A percentile compares a stretch with the other conserved stretches of the same genome.
Conservation (phyloP, 306 rosid species). For the Boehmeria nivea region DNA sequence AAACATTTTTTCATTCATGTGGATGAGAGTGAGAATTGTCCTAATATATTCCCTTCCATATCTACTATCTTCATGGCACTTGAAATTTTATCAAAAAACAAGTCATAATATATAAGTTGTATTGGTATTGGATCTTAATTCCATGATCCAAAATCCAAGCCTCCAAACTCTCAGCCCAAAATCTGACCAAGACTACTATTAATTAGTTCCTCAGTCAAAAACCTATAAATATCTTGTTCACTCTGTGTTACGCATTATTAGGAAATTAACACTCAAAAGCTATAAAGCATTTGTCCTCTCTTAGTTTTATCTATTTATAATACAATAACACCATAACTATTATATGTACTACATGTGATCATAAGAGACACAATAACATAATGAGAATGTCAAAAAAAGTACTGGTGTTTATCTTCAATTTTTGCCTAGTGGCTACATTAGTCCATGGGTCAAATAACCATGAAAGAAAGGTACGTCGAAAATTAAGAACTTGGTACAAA, state of each 20-base stretch:
- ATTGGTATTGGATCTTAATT: background rate
- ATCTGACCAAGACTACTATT: slow-evolving; percentile 4
- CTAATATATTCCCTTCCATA: background rate
- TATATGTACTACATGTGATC: too few species aligned
- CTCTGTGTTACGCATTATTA: too few species aligned
- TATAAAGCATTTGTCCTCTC: too few species aligned
- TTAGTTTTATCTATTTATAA: too few species aligned
- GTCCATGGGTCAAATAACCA: slow-evolving; percentile 36
- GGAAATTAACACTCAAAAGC: background rate
- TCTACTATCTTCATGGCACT: too few species aligned
- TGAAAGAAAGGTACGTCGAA: slow-evolving; percentile 53
- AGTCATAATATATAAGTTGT: too few species aligned
- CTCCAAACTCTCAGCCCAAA: slow-evolving; percentile 33
- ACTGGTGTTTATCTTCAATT: slow-evolving; percentile 22
- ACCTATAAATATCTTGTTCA: too few species aligned
- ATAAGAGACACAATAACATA: background rate
- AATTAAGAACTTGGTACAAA: too few species aligned
- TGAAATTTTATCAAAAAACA: too few species aligned
- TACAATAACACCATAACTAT: too few species aligned
- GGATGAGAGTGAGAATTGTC: slow-evolving; percentile 4
- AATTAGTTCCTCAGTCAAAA: slow-evolving; percentile 19
- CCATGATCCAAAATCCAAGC: slow-evolving; percentile 56
- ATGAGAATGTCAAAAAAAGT: slow-evolving; percentile 18
- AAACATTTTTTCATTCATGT: background rate
- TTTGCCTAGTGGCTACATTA: slow-evolving; percentile 6